Evolutionary conservation across 129 eudicot genomes (phyloP), one percentile per base, ranked within the genome.

Genomic region (Calendula officinalis): DNA sequence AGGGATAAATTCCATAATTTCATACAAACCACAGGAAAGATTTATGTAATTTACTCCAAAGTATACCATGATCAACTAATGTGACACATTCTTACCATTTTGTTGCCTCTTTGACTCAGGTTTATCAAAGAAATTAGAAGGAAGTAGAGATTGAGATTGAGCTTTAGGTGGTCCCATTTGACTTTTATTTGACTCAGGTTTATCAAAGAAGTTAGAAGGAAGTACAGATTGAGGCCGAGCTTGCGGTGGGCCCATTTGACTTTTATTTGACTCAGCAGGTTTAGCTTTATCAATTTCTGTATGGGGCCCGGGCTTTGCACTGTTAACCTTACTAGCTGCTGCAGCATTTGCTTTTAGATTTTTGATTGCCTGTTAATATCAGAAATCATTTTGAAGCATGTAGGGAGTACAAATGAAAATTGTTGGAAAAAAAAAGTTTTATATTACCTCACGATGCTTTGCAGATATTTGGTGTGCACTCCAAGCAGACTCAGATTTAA

Each of bases 401-500:
- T 54, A 43, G 48, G 32, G 59, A 12, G 36, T 7, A 35, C 34
- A 8, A 48, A 52, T 4, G 12, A 60, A 48, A 15, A 38, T 1
- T 22, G 30, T 22, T 22, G 30, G 30, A 22, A 22, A 40, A 32
- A 7, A 10, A 44, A 36, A 62, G 35, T 43, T 16, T 41, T 6
- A 72, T 34, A 60, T 60, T 78, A 94, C 99, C 95, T 94, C 97
- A 11, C 82, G 86, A 78, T 94, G 99, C 71, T 82, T 89, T 3
- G 92, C 86, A 73, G 99, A 88, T 71, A 82, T 84, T 72, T 89
- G 90, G 60, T 94, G 99, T 16, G 92, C 92, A 43, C 78, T 68
- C 99, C 99, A 94, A 70, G 68, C 69, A 8, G 91, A 79, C 7
- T 94, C 97, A 3, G 99, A 89, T 78, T 85, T 94, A 74, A 94